phyloP scores from a whole-genome alignment of 1,284 basidiomycete genomes.

The Athelia psychrophila region DNA sequence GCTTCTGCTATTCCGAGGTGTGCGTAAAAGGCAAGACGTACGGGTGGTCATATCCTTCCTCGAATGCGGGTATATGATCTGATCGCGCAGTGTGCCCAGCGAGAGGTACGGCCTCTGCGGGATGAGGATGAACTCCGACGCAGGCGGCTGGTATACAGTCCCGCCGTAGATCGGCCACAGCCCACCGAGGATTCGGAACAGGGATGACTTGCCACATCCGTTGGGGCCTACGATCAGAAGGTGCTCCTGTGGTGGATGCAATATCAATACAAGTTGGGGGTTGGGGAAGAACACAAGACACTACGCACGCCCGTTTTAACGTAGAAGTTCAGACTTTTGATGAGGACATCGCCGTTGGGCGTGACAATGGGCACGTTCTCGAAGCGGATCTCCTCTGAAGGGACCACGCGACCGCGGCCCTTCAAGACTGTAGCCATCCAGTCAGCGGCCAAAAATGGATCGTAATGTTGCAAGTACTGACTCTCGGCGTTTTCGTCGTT shows the following conservation, averaged over 20 bases:
- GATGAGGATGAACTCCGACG: conserved; percentile 90
- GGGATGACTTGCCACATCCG: conserved; percentile 83
- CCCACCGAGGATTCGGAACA: conserved; percentile 95
- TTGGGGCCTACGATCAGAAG: conserved; percentile 92
- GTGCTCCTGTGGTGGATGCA: conserved; percentile 66
- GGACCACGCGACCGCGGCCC: conserved; percentile 77
- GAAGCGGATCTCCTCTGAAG: conserved; percentile 89
- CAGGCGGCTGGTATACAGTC: conserved; percentile 88
- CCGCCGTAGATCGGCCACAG: conserved; percentile 98
- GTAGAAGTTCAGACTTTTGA: conserved; percentile 83
- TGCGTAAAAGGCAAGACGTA: conserved; percentile 33
- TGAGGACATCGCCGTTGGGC: conserved; percentile 92
- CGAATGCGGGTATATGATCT: conserved; percentile 87
- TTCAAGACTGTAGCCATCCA: conserved; percentile 58
- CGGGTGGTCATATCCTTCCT: conserved; percentile 72
- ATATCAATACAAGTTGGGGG: conserved; percentile 1
- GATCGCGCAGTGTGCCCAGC: conserved; percentile 91
- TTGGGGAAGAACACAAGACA: conserved; percentile 8
- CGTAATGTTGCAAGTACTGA: conserved; percentile 34
- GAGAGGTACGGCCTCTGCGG: conserved; percentile 96
- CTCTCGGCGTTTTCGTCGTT: conserved; percentile 81
- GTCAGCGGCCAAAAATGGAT: neutral
- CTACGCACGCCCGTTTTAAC: conserved; percentile 83
- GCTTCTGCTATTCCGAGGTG: neutral
- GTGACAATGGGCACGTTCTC: conserved; percentile 94